A percentile compares a stretch with the other conserved stretches of the same genome.
These are phyloP conservation scores for Suillus spraguei DNA, from an alignment of 768 basidiomycete species.

Conservation along the genomic window DNA sequence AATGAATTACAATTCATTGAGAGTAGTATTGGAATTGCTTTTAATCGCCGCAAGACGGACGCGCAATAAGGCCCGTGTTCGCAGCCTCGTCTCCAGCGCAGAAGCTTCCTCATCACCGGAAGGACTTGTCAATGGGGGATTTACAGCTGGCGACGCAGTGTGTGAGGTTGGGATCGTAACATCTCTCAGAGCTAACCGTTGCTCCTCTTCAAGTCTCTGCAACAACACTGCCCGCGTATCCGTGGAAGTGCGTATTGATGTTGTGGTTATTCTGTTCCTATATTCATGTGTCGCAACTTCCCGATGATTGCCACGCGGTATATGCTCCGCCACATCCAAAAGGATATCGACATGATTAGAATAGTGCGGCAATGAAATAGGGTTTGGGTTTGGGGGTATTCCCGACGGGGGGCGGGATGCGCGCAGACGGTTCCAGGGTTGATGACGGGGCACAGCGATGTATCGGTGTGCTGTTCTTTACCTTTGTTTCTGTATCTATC, in stretches of 20 bases:
- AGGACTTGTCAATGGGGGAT: constrained; percentile 12
- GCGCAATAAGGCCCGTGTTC: constrained; percentile 49
- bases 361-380: constrained; percentile 3
- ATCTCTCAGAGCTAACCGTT: constrained; percentile 28
- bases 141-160: constrained; percentile 9
- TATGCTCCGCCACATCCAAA: neutral
- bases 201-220: constrained; percentile 47
- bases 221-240: constrained; percentile 42
- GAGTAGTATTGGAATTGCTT: constrained; percentile 17
- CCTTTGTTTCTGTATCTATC: constrained; percentile 9
- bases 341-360: neutral
- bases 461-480: neutral
- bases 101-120: constrained; percentile 23
- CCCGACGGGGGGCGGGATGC: neutral
- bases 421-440: constrained; percentile 2
- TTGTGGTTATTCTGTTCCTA: neutral
- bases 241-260: constrained; percentile 2
- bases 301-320: constrained; percentile 9
- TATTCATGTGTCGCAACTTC: constrained; percentile 5
- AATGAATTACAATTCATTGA: constrained; percentile 6
- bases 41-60: constrained; percentile 51
- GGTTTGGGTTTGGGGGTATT: neutral
- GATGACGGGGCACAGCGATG: constrained; percentile 5
- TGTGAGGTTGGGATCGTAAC: constrained; percentile 1
- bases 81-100: constrained; percentile 46